Conservation (phyloP, 345 rosid species). For the Balakata baccata region DNA sequence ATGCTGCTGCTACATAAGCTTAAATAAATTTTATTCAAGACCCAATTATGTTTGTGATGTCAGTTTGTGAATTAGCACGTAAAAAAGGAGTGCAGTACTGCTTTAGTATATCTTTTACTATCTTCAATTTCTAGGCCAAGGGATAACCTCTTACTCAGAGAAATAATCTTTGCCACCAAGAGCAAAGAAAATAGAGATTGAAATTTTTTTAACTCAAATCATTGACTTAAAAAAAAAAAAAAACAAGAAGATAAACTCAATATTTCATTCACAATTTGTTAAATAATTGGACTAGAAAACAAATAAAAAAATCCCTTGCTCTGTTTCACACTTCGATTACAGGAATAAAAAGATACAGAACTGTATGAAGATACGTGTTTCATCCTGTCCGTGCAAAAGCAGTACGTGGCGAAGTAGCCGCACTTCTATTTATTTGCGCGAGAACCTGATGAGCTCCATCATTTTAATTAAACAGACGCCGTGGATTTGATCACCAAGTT, state of each 20-base stretch:
- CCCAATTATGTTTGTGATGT: not conserved
- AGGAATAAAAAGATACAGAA: not conserved
- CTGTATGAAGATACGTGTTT: not conserved
- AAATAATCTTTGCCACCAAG: too few species aligned
- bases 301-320: not conserved
- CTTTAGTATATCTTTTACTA: too few species aligned
- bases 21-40: not conserved
- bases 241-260: too few species aligned
- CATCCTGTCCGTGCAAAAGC: not conserved
- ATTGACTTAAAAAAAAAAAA: too few species aligned
- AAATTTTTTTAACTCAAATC: too few species aligned
- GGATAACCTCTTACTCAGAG: too few species aligned
- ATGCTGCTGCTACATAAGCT: not conserved
- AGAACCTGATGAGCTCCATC: not conserved
- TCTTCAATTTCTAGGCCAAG: too few species aligned
- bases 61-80: too few species aligned
- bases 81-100: too few species aligned
- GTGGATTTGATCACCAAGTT: slow-evolving; percentile 37
- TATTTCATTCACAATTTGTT: too few species aligned
- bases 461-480: not conserved
- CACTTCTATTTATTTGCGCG: not conserved
- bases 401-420: not conserved
- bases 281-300: too few species aligned
- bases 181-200: too few species aligned
- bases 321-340: not conserved